Percentiles rank a stretch among this genome's conserved stretches.
phyloP scores from a whole-genome alignment of 331 rosid species.

The Acacia concinna region DNA sequence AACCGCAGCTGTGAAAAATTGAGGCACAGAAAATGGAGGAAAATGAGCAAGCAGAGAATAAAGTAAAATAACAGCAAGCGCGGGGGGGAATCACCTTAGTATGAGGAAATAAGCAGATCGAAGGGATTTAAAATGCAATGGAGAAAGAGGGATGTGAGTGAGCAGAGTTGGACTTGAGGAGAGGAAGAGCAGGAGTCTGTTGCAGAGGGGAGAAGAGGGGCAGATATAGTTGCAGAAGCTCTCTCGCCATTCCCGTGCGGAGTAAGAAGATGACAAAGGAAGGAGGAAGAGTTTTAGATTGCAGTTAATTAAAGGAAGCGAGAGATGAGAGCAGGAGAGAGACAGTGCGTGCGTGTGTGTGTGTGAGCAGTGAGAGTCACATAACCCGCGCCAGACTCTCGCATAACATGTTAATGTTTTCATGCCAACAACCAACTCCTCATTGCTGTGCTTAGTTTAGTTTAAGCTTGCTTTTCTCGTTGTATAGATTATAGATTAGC shows the following conservation, averaged over 20 bases:
- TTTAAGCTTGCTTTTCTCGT: neutral
- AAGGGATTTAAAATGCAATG: conserved; percentile 44
- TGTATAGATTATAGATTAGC: neutral
- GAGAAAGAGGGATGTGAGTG: conserved; percentile 33
- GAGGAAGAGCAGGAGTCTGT: conserved; percentile 46
- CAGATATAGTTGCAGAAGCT: conserved; percentile 45
- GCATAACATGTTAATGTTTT: too few relatives aligned
- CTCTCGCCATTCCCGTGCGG: conserved; percentile 50
- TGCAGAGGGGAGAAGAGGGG: conserved; percentile 36
- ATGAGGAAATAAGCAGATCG: conserved; percentile 36
- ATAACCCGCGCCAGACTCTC: neutral
- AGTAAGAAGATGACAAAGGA: conserved; percentile 51
- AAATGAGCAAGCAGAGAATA: conserved; percentile 5
- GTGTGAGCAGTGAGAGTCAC: neutral
- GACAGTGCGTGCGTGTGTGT: neutral
- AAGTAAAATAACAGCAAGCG: conserved; percentile 4
- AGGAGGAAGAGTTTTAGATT: neutral
- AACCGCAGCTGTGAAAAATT: neutral
- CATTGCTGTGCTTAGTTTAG: neutral
- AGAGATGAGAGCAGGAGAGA: neutral
- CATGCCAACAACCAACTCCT: neutral
- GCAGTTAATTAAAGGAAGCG: conserved; percentile 7
- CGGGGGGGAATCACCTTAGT: conserved; percentile 39
- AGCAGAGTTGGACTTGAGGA: conserved; percentile 32
- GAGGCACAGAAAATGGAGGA: conserved; percentile 16